Evolutionary conservation across 2,329 filamentous ascomycete genomes (phyloP).

Genomic region (Phialocephala subalpina): DNA sequence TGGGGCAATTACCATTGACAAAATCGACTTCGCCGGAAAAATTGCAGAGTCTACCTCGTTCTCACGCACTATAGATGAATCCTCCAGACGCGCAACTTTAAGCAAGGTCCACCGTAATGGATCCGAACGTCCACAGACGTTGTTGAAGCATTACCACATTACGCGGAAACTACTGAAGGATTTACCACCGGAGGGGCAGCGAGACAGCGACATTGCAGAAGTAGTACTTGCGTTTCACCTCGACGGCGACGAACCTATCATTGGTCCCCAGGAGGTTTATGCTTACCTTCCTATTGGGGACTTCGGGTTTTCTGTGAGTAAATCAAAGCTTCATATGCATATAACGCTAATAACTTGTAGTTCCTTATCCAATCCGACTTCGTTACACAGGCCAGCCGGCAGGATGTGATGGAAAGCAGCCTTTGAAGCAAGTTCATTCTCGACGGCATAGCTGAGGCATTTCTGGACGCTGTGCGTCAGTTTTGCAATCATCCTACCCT

Average conservation of each 20-base stretch:
- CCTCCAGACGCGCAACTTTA: background rate
- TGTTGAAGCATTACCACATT: background rate
- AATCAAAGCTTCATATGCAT: background rate
- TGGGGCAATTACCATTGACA: background rate
- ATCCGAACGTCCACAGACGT: background rate
- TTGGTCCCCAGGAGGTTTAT: slow-evolving; percentile 24
- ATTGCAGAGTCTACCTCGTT: background rate
- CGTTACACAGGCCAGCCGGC: slow-evolving; percentile 30
- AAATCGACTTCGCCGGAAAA: slow-evolving; percentile 2
- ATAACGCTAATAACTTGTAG: slow-evolving; percentile 12
- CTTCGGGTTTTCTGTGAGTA: slow-evolving; percentile 33
- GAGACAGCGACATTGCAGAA: background rate
- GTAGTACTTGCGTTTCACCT: slow-evolving; percentile 38
- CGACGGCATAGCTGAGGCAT: slow-evolving; percentile 15
- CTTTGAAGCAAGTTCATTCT: slow-evolving; percentile 29
- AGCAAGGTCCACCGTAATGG: background rate
- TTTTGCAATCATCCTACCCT: slow-evolving; percentile 24
- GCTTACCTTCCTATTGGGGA: slow-evolving; percentile 35
- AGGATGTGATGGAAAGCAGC: slow-evolving; percentile 26
- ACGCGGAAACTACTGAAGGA: background rate
- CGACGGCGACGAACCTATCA: slow-evolving; percentile 10
- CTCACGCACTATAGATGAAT: background rate
- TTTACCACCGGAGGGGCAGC: background rate
- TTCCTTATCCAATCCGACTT: slow-evolving; percentile 36
- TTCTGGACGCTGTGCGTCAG: slow-evolving; percentile 24